Conservation (phyloP, 2,329 filamentous ascomycete species). For the Fusarium anguioides region DNA sequence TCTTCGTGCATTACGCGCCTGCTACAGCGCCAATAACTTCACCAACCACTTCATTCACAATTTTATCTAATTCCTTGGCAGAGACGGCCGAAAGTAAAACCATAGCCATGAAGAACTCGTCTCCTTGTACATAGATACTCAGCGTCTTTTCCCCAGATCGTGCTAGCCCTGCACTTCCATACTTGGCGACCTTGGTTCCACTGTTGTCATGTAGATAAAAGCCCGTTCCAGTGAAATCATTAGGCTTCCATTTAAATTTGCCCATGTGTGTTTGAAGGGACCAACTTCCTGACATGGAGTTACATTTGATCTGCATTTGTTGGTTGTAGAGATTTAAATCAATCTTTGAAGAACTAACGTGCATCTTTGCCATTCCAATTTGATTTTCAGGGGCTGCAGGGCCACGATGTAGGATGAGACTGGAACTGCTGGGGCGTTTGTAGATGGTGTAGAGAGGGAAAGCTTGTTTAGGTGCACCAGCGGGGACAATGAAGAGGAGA, state of each 20-base stretch:
- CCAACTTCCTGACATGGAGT: conserved; percentile 29
- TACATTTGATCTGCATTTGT: conserved; percentile 33
- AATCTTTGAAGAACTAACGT: conserved; percentile 25
- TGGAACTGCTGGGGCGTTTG: conserved; percentile 21
- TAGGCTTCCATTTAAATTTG: conserved; percentile 45
- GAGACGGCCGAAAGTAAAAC: conserved; percentile 37
- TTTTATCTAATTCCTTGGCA: conserved; percentile 20
- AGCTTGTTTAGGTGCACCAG: conserved; percentile 18
- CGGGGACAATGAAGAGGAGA: conserved; percentile 24
- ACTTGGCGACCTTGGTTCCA: conserved; percentile 35
- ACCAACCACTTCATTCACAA: conserved; percentile 12
- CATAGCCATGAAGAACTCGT: conserved; percentile 37
- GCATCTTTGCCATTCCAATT: conserved; percentile 37
- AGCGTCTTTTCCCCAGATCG: conserved; percentile 35
- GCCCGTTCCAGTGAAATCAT: conserved; percentile 20
- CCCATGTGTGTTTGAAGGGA: conserved; percentile 35
- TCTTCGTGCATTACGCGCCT: neutral
- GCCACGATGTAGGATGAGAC: conserved; percentile 31
- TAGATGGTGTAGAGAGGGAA: conserved; percentile 40
- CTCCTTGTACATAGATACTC: conserved; percentile 34
- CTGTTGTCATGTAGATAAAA: conserved; percentile 34
- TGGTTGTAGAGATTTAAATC: conserved; percentile 38
- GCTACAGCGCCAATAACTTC: conserved; percentile 11
- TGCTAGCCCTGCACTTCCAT: conserved; percentile 25
- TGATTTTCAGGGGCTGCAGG: conserved; percentile 16